A percentile compares a stretch with the other conserved stretches of the same genome.
phyloP scores from a whole-genome alignment of 192 early-diverging fungal genomes.

The Phlyctochytrium planicorne region DNA sequence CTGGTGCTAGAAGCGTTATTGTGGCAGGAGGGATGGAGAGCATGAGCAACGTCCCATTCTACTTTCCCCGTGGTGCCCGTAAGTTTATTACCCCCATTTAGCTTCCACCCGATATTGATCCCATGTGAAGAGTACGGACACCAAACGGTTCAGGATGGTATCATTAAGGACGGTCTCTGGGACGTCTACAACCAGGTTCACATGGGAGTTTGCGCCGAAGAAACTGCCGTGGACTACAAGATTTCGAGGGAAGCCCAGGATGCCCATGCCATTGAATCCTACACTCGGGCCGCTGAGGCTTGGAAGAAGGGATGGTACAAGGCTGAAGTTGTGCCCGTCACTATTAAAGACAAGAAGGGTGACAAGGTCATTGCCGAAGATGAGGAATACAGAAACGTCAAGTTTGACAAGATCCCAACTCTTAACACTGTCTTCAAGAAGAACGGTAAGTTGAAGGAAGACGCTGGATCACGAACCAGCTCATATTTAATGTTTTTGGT shows the following conservation, averaged over 20 bases:
- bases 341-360: slow-evolving; percentile 78
- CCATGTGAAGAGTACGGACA: slow-evolving; percentile 70
- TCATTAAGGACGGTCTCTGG: slow-evolving; percentile 95
- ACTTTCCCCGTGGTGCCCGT: slow-evolving; percentile 53
- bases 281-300: slow-evolving; percentile 85
- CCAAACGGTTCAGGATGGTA: slow-evolving; percentile 74
- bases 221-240: slow-evolving; percentile 82
- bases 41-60: slow-evolving; percentile 92
- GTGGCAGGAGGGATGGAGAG: slow-evolving; percentile 95
- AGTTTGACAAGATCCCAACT: slow-evolving; percentile 82
- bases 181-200: slow-evolving; percentile 93
- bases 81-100: slow-evolving; percentile 16
- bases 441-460: slow-evolving; percentile 63
- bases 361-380: slow-evolving; percentile 75
- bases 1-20: slow-evolving; percentile 78
- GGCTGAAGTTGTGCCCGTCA: slow-evolving; percentile 81
- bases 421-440: slow-evolving; percentile 84
- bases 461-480: too few species aligned
- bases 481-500: slow-evolving; percentile 9
- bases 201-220: slow-evolving; percentile 51
- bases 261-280: slow-evolving; percentile 80
- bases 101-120: not conserved
- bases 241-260: slow-evolving; percentile 92
- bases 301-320: slow-evolving; percentile 80
- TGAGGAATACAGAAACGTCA: slow-evolving; percentile 93